phyloP scores from a whole-genome alignment of 1,284 basidiomycete species.

The Boletus sp. region DNA sequence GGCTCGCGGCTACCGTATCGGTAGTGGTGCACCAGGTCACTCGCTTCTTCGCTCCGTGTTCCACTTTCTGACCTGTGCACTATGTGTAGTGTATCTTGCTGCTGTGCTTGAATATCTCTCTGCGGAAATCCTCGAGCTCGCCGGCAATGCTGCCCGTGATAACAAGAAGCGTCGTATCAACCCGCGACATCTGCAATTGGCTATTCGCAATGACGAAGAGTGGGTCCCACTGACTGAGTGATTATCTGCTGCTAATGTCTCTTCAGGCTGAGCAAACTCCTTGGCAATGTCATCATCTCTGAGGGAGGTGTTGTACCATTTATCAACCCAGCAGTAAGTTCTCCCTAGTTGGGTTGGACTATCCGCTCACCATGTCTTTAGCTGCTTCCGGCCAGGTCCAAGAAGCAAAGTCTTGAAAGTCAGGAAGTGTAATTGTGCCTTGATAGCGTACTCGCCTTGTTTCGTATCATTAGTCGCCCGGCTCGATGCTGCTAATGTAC shows the following conservation, averaged over 20 bases:
- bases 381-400: constrained; percentile 33
- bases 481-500: constrained; percentile 14
- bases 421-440: constrained; percentile 29
- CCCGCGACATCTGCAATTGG: constrained; percentile 85
- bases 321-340: constrained; percentile 37
- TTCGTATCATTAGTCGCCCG: not conserved
- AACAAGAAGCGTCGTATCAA: constrained; percentile 86
- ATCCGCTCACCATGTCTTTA: constrained; percentile 1
- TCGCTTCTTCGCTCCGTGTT: not conserved
- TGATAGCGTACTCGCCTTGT: not conserved
- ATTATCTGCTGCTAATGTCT: not conserved
- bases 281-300: constrained; percentile 86
- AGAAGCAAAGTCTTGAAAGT: constrained; percentile 35
- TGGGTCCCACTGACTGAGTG: constrained; percentile 29
- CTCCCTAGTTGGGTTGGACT: not conserved
- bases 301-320: constrained; percentile 86
- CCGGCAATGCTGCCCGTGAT: constrained; percentile 67
- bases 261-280: constrained; percentile 59
- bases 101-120: constrained; percentile 72
- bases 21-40: constrained; percentile 54
- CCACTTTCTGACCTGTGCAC: constrained; percentile 12
- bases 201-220: constrained; percentile 87
- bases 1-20: constrained; percentile 64
- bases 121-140: constrained; percentile 76
- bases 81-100: constrained; percentile 65